These are phyloP conservation scores for Furcasterigmium furcatum DNA, from an alignment of 2,329 filamentous ascomycete genomes.

Conservation along the genomic window DNA sequence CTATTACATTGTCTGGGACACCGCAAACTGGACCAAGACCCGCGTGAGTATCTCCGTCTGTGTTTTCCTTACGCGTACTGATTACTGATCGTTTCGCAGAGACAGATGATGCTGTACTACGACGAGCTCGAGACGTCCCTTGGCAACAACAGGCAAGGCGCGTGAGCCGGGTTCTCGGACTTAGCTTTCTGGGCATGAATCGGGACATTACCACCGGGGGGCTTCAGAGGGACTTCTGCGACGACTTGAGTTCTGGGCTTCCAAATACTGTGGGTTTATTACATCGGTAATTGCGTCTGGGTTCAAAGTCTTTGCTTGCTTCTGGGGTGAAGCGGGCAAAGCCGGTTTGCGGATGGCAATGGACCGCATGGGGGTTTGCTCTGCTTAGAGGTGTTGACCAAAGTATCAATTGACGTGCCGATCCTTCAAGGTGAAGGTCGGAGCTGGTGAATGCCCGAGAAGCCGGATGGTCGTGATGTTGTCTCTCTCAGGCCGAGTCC, in stretches of 20 bases:
- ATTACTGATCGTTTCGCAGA: conserved; percentile 31
- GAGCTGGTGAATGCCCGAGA: no score
- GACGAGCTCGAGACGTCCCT: conserved; percentile 54
- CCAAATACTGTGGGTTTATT: neutral
- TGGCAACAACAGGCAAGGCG: neutral
- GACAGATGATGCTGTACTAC: conserved; percentile 60
- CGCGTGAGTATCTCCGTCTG: conserved; percentile 51
- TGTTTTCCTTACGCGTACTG: neutral
- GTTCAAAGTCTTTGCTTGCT: neutral
- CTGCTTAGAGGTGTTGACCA: no score
- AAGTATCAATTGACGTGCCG: no score
- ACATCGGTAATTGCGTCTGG: neutral
- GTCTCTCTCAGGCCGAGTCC: no score
- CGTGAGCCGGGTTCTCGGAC: no score
- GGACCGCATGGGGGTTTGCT: neutral
- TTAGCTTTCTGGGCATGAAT: no score
- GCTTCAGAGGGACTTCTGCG: no score
- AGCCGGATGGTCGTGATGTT: no score
- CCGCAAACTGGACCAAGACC: conserved; percentile 59
- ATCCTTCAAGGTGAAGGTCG: no score
- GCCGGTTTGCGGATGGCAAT: conserved; percentile 1
- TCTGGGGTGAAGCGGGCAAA: conserved; percentile 1
- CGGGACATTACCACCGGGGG: no score
- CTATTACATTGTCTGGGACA: conserved; percentile 66
- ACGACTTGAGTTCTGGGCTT: no score